A percentile compares a stretch with the other conserved stretches of the same genome.
Evolutionary conservation across 306 rosid genomes (phyloP).

Genomic region (Fragaria iinumae): DNA sequence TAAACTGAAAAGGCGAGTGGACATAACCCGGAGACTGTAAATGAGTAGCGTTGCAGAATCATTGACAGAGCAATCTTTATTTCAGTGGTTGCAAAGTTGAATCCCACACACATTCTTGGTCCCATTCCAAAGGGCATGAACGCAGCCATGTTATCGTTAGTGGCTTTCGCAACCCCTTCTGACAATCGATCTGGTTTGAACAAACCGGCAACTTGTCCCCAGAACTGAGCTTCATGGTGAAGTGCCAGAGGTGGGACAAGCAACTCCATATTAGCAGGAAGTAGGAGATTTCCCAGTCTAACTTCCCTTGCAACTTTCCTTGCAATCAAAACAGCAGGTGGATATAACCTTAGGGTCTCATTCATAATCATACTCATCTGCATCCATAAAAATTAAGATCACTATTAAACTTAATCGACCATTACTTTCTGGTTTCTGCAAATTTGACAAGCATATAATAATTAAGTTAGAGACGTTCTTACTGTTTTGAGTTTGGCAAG

Average conservation of each 20-base stretch:
- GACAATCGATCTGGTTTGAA: not conserved
- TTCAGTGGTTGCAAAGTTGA: not conserved
- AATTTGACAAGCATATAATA: not conserved
- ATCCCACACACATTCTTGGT: not conserved
- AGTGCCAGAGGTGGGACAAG: not conserved
- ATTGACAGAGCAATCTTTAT: not conserved
- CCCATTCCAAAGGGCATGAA: conserved; percentile 4
- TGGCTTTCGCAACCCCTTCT: not conserved
- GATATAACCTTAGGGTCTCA: not conserved
- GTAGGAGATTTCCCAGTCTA: not conserved
- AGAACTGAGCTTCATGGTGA: not conserved
- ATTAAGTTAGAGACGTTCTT: not conserved
- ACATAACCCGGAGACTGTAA: not conserved
- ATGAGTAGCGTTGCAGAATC: not conserved
- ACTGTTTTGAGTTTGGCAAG: conserved; percentile 3
- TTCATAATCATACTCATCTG: not conserved
- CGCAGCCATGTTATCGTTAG: not conserved
- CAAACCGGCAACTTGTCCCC: not conserved
- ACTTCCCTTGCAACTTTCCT: not conserved
- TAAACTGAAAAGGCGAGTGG: not conserved
- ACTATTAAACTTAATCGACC: not conserved
- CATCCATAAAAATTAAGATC: not conserved
- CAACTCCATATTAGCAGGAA: not conserved
- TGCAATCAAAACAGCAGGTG: not conserved
- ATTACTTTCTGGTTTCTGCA: not conserved